phyloP scores from a whole-genome alignment of 1,139 yeast genomes.

The Meyerozyma guilliermondii region DNA sequence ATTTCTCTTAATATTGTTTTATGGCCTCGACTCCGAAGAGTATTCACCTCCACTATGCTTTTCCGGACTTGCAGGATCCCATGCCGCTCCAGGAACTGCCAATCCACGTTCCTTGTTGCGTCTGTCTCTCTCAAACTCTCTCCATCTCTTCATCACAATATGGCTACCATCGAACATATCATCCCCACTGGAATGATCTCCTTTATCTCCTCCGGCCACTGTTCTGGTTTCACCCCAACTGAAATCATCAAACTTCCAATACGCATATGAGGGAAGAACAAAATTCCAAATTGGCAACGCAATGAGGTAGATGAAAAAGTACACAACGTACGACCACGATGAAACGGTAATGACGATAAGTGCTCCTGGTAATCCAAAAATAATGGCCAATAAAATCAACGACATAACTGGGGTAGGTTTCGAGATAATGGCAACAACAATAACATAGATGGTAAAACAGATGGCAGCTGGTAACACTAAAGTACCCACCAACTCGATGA shows the following conservation, averaged over 20 bases:
- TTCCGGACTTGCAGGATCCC: conserved; percentile 41
- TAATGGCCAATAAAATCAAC: conserved; percentile 69
- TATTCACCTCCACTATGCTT: conserved; percentile 22
- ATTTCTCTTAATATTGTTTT: background rate
- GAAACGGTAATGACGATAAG: conserved; percentile 87
- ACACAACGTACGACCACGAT: conserved; percentile 65
- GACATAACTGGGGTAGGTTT: conserved; percentile 81
- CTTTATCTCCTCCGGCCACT: conserved; percentile 67
- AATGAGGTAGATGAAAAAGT: conserved; percentile 75
- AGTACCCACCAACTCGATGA: conserved; percentile 85
- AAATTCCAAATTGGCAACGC: conserved; percentile 96
- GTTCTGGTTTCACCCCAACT: conserved; percentile 98
- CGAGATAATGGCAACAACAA: conserved; percentile 70
- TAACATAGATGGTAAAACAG: conserved; percentile 77
- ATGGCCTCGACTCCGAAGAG: conserved; percentile 21
- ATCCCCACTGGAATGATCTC: conserved; percentile 53
- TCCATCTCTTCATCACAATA: conserved; percentile 90
- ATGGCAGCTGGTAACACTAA: conserved; percentile 91
- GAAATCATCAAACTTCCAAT: conserved; percentile 96
- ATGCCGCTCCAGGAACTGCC: conserved; percentile 41
- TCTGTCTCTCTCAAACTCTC: conserved; percentile 80
- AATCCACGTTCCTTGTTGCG: conserved; percentile 26
- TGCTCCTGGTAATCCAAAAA: conserved; percentile 87
- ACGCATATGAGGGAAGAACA: conserved; percentile 82
- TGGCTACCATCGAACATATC: conserved; percentile 88